Percentiles rank a stretch among this genome's conserved stretches.
These are phyloP conservation scores for Paraurostyla sp. DNA, from an alignment of 73 alveolate species.

Conservation along the genomic window DNA sequence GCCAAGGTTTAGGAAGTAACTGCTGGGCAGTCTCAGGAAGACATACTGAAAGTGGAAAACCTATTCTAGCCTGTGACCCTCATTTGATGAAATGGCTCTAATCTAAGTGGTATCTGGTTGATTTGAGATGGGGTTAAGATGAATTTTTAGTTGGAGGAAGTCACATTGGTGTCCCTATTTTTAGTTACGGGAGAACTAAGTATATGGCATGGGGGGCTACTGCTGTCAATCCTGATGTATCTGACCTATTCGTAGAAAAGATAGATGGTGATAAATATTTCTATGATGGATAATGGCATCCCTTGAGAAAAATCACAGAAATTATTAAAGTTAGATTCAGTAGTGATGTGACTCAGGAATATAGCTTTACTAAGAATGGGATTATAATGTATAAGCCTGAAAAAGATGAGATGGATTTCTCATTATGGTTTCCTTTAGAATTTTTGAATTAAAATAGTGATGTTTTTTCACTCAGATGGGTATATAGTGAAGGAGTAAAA, in stretches of 20 bases:
- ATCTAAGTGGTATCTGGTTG: conserved; percentile 33
- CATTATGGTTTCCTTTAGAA: conserved; percentile 41
- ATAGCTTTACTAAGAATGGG: conserved; percentile 24
- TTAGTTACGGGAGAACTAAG: conserved; percentile 53
- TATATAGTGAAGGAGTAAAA: background rate
- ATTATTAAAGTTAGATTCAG: conserved; percentile 34
- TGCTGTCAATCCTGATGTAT: conserved; percentile 43
- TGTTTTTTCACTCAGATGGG: conserved; percentile 54
- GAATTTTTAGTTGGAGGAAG: conserved; percentile 26
- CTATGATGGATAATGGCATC: conserved; percentile 34
- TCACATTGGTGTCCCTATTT: conserved; percentile 60
- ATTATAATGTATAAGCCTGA: conserved; percentile 1
- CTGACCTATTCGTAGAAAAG: conserved; percentile 51
- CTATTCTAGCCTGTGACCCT: conserved; percentile 90
- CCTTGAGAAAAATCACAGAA: background rate
- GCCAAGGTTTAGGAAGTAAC: conserved; percentile 83
- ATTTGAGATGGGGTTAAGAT: background rate
- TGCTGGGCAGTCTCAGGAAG: conserved; percentile 91
- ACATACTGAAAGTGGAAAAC: conserved; percentile 89
- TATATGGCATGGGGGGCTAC: conserved; percentile 64
- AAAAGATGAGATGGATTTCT: conserved; percentile 48
- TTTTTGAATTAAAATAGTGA: conserved; percentile 24
- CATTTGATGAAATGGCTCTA: conserved; percentile 70
- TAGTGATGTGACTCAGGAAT: background rate
- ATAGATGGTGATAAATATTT: conserved; percentile 28